Base-by-base conservation (phyloP, 2,329 filamentous ascomycete species). In the Fusarium chlamydosporum region DNA sequence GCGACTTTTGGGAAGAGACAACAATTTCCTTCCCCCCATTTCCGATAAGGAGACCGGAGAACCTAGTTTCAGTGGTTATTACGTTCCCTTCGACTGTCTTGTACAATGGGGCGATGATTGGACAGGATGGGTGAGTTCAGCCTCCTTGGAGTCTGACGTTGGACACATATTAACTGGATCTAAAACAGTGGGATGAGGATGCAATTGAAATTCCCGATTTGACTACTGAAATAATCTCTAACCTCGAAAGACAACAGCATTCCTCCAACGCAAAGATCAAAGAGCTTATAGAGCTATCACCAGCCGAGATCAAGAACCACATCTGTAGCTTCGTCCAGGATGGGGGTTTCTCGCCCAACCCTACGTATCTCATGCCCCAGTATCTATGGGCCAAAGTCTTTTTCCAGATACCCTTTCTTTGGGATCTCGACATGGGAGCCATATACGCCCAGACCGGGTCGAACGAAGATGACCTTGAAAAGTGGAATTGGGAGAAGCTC, bases 401-500 rank as follows among this genome's bases (percentile, higher is more conserved):
- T 2, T 31, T 61, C 2, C 18, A 13, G 1, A 61, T 41, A 4
- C 27, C 58, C 3, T 61, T 59, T 11, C 27, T 61, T 2, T 61
- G 58, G 58, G 58, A 61, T 27, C 15, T 61, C 0, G 54, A 59
- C 6, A 45, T 2, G 3, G 9, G 38, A 9, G 6, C 3, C 0
- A 12, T 46, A 1, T 3, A 9, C 6, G 15, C 35, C 0, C 51
- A 37, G 20, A 37, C 27, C 11, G 34, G 31, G 0, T 57, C 43
- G 0, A 46, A 27, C 7, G 29, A 29, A 2, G 11, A 12, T 10
- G 40, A 61, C 7, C 38, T 45, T 1, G n/a, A 50, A 2, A 27
- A 26, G 20, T 61, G 45, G 54, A 48, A 61, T 20, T 61, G 54
- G 54, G 58, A 61, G 27, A 59, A 46, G 40, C 34, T 61, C 12